Base-by-base conservation (phyloP, 2,329 filamentous ascomycete species). In the Xylariaceae sp. region DNA sequence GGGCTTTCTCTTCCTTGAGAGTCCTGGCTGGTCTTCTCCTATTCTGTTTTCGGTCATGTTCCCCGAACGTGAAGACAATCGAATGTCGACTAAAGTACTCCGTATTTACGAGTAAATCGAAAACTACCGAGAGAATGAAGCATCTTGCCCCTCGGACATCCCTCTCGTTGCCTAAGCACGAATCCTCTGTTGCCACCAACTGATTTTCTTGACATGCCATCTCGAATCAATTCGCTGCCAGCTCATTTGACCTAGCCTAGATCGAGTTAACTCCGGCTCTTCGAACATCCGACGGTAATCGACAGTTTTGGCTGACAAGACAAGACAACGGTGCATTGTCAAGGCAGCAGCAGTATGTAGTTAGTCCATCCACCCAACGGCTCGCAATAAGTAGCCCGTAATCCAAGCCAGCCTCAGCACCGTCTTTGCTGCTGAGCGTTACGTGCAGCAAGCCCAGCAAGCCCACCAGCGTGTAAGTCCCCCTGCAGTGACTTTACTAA, bases 361-460 rank as follows among this genome's bases (percentile, higher is more conserved):
- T 18, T 18, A 18, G 17, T 18, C 17, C 17, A 18, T 18, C 17
- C 17, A 18, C 17, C 17, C 17, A 18, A 18, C 17, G 17, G 17
- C 17, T 18, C 17, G 17, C 17, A 18, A 18, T 18, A 18, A 18
- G 17, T 30, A 30, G 23, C 23, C 23, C 5, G 23, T 13, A 41
- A 41, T 13, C 37, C 41, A 45, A 45, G 37, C 37, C 37, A 41
- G 37, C 23, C 23, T 30, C 23, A 30, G 23, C 23, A 41, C 37
- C 39, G 51, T 56, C 47, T 18, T 53, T 45, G 44, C 15, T 53
- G 52, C 41, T n/a, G 41, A 6, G 51, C 55, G 34, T 53, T 52
- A 35, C 48, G 52, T 55, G 58, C 58, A 60, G 55, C 52, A 15
- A 51, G 44, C 3, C n/a, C 58, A 60, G 55, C 52, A 15, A 51